Percentiles rank a stretch among this genome's conserved stretches.
Evolutionary conservation across 495 filamentous ascomycete genomes (phyloP).

Genomic region (Lindgomyces ingoldianus): DNA sequence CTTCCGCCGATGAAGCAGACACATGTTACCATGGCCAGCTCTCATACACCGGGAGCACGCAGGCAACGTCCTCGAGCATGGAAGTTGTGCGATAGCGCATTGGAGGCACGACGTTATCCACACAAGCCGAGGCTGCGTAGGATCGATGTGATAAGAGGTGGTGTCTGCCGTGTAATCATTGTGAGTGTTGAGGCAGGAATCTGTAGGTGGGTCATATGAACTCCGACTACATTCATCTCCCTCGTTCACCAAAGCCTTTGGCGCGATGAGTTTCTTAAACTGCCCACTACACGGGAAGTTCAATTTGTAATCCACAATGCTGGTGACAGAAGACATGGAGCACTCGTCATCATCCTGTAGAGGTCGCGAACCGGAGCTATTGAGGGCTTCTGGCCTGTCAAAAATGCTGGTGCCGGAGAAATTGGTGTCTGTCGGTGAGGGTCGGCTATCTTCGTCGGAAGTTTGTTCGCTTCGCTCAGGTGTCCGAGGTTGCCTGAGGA

Average conservation of each 20-base stretch:
- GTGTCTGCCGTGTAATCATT: not conserved
- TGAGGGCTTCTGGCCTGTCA: not conserved
- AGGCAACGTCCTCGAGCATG: constrained; percentile 27
- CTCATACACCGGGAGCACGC: constrained; percentile 34
- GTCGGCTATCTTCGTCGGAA: not conserved
- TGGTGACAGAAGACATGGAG: not conserved
- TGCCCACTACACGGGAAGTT: not conserved
- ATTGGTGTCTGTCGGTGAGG: not conserved
- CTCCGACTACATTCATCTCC: not conserved
- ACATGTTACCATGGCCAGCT: constrained; percentile 12
- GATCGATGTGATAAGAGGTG: not conserved
- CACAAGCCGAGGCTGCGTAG: not conserved
- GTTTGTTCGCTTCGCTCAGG: not conserved
- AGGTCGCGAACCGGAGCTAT: not conserved
- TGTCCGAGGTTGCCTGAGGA: not conserved
- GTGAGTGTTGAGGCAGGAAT: not conserved
- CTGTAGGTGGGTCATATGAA: constrained; percentile 5
- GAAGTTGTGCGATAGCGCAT: constrained; percentile 27
- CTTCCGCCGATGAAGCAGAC: constrained; percentile 32
- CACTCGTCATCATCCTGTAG: not conserved
- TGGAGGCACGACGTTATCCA: constrained; percentile 32
- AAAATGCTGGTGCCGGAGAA: not conserved
- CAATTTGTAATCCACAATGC: not conserved
- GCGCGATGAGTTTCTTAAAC: not conserved
- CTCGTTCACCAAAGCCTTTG: not conserved